Evolutionary conservation across 148 eudicot genomes (phyloP), one percentile per base, ranked within the genome.

Genomic region (Limonium bicolor): DNA sequence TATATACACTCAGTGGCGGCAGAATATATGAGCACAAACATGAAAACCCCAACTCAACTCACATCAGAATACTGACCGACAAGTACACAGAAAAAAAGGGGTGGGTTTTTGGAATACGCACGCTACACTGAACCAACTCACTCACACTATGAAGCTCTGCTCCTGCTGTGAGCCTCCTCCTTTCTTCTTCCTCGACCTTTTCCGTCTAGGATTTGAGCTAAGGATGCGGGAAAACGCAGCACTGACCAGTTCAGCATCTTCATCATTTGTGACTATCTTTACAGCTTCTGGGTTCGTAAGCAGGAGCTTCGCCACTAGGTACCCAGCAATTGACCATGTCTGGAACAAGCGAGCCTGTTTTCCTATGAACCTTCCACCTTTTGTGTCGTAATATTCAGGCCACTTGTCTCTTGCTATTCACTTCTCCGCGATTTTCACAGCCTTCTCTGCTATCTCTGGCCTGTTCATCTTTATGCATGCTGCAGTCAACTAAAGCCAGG

Each of bases 291-390:
- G 94, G 24, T 71, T 55, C 13, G 65, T 65, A 17, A 78, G 74
- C 36, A 82, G 80, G 7, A 60, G 70, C 51, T 78, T 82, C 5
- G 94, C 50, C 1, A 75, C 82, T 3, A 82, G 86, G 39, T 69
- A 82, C 44, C 94, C 94, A n/a, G 86, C 75, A 50, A 82, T 72
- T 0, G 94, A 71, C 94, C 86, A 82, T 10, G 94, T 82, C 58
- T 82, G 86, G 58, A 46, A 78, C 12, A 82, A 38, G 11, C 60
- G 68, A 1, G 94, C 54, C 48, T 82, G 82, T 44, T 82, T 82
- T 9, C 94, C 94, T 0, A 82, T 72, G 61, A 82, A 82, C 43
- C 71, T 61, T 11, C 57, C 94, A 54, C 51, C 65, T 56, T 72
- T 71, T 1, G 86, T 74, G 62, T 82, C 86, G 9, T 82, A 82